Evolutionary conservation across 805 yeast genomes (phyloP).

Genomic region (Saccharomycopsis malanga): DNA sequence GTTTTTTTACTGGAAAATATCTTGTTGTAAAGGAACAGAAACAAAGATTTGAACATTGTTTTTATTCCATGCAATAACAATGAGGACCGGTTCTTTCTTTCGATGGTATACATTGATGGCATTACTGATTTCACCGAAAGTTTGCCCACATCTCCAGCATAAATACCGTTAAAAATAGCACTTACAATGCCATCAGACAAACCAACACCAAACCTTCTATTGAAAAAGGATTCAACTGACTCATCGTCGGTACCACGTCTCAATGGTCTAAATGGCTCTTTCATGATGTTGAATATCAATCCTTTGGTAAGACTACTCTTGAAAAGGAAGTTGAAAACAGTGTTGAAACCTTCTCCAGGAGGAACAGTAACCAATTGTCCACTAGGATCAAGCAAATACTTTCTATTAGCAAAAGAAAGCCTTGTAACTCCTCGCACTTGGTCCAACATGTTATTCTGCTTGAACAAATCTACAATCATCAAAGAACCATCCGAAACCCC

Average conservation of each 20-base stretch:
- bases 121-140: constrained; percentile 38
- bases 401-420: constrained; percentile 58
- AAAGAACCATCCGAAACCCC: constrained; percentile 77
- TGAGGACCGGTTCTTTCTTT: neutral
- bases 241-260: constrained; percentile 43
- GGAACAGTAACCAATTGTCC: constrained; percentile 51
- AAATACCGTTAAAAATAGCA: constrained; percentile 83
- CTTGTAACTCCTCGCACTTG: constrained; percentile 53
- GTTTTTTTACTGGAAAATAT: neutral
- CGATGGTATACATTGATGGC: constrained; percentile 32
- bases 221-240: constrained; percentile 57
- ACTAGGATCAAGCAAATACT: constrained; percentile 49
- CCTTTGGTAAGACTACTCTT: constrained; percentile 40
- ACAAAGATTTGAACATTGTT: constrained; percentile 10
- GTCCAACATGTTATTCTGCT: constrained; percentile 37
- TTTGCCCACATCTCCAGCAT: constrained; percentile 71
- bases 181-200: constrained; percentile 49
- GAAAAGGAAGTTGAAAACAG: constrained; percentile 30
- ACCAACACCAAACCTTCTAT: constrained; percentile 58
- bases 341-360: constrained; percentile 28
- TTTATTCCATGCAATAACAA: constrained; percentile 3
- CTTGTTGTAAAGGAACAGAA: neutral
- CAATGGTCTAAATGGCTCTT: constrained; percentile 30
- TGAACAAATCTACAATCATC: constrained; percentile 54
- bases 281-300: constrained; percentile 36